A percentile compares a stretch with the other conserved stretches of the same genome.
These are phyloP conservation scores for Ophiognomonia clavigignenti-juglandacearum DNA, from an alignment of 2,329 filamentous ascomycete species.

Conservation along the genomic window DNA sequence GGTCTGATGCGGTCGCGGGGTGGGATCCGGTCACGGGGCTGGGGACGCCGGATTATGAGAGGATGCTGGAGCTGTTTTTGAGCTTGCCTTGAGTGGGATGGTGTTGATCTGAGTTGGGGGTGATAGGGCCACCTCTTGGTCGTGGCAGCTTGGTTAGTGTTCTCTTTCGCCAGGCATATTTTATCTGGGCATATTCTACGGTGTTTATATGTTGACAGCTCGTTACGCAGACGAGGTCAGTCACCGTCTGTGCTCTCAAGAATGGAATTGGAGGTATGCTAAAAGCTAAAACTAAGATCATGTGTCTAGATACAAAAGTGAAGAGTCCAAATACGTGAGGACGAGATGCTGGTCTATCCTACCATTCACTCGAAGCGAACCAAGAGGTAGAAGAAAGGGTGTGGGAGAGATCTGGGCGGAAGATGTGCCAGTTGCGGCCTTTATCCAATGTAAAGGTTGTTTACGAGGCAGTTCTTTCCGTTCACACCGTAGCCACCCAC, in stretches of 20 bases:
- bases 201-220: too few relatives aligned
- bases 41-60: constrained; percentile 21
- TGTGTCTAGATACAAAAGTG: background rate
- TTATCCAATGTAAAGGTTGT: background rate
- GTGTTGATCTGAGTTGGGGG: too few relatives aligned
- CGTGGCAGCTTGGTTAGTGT: too few relatives aligned
- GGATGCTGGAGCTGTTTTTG: constrained; percentile 19
- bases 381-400: too few relatives aligned
- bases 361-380: too few relatives aligned
- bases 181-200: too few relatives aligned
- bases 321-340: too few relatives aligned
- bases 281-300: background rate
- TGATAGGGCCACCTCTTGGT: too few relatives aligned
- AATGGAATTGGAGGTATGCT: background rate
- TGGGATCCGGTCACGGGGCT: constrained; percentile 25
- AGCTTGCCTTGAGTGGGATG: constrained; percentile 2
- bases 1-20: constrained; percentile 24
- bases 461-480: background rate
- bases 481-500: background rate
- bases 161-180: too few relatives aligned
- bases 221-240: too few relatives aligned
- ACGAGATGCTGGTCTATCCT: too few relatives aligned
- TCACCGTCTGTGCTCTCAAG: background rate
- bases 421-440: background rate
- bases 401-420: too few relatives aligned